phyloP scores from a whole-genome alignment of 2,329 filamentous ascomycete species.

The Venturia asperata region DNA sequence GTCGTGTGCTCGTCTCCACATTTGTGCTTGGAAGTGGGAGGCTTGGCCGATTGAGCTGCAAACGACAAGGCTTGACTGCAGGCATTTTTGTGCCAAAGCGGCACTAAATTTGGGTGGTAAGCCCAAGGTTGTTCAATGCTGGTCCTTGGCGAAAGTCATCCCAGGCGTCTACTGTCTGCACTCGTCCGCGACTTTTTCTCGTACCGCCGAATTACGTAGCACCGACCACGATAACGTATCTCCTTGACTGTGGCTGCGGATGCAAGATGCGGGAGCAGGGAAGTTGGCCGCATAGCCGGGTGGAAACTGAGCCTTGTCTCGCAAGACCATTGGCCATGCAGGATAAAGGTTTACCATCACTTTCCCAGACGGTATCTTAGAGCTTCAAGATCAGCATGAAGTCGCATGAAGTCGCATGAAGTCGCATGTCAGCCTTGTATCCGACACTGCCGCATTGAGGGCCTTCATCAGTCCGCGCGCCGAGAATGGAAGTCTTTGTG shows the following conservation, averaged over 20 bases:
- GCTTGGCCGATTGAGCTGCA: background rate
- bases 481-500: background rate
- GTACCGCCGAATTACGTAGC: background rate
- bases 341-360: background rate
- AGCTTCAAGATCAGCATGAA: background rate
- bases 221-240: background rate
- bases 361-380: background rate
- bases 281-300: background rate
- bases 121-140: too few relatives aligned
- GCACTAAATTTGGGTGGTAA: too few relatives aligned
- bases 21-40: background rate
- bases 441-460: background rate
- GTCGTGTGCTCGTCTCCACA: conserved; percentile 6
- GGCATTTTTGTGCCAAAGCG: too few relatives aligned
- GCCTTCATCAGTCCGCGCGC: background rate
- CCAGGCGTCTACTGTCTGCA: too few relatives aligned
- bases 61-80: background rate
- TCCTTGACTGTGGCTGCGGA: conserved; percentile 6
- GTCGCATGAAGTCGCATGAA: background rate
- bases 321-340: too few relatives aligned
- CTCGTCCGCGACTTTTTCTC: too few relatives aligned
- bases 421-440: conserved; percentile 3
- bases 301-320: background rate
- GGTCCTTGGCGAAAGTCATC: background rate
- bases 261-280: background rate